Base-by-base conservation (phyloP, 495 filamentous ascomycete species). In the Penicillium egyptiacum region DNA sequence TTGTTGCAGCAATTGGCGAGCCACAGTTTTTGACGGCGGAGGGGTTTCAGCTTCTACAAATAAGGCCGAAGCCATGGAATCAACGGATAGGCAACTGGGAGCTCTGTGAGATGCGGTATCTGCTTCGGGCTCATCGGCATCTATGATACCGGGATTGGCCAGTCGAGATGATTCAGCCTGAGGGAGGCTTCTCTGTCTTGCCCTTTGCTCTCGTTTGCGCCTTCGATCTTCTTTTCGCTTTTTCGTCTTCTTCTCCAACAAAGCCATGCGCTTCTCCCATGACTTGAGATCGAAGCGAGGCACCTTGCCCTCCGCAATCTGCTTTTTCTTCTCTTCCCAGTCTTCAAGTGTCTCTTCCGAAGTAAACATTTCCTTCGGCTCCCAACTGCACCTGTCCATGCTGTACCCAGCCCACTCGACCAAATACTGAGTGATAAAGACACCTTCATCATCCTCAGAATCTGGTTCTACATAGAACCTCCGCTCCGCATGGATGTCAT, bases 341-440 rank as follows among this genome's bases (percentile, higher is more conserved):
- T 76, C 73, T 0, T 50, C 25, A 1, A 83, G 64, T 6, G 83
- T 74, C n/a, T 70, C 63, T 0, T 73, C 70, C 14, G 75, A 66
- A 20, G 78, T 67, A 37, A 91, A 81, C 44, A 78, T 70, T 0
- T 77, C 66, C n/a, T 64, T 64, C 0, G 86, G 83, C 57, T 90
- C 87, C 88, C 87, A 92, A 3, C 81, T 84, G 49, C 80, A 71
- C 43, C 83, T 63, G 9, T 83, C 60, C 10, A 83, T 51, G 2
- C 74, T 68, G 53, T 88, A 91, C 17, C 74, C 79, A 23, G 75
- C 75, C 88, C 88, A 92, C 54, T 80, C 75, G 23, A 90, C 79
- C 4, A 91, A 75, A 61, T 86, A 91, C 55, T 60, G 72, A 30
- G 68, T 63, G 16, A 42, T 17, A 16, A 28, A 30, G 23, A 40